Percentiles rank a stretch among this genome's conserved stretches.
phyloP scores from a whole-genome alignment of 129 eudicot genomes.

The Helianthus annuus region DNA sequence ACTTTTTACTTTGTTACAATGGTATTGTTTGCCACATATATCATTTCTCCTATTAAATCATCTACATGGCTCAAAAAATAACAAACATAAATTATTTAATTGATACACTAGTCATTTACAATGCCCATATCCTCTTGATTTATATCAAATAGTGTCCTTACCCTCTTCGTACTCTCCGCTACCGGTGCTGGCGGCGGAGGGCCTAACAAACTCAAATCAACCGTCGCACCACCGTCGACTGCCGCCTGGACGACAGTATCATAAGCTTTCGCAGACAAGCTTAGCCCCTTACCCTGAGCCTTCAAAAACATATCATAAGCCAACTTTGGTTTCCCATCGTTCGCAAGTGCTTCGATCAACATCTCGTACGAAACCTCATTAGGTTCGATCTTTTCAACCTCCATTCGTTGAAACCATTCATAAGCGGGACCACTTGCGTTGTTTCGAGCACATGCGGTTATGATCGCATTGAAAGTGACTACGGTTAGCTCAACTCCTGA shows the following conservation, averaged over 20 bases:
- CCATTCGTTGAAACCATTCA: constrained; percentile 87
- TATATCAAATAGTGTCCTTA: constrained; percentile 24
- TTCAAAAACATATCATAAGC: constrained; percentile 75
- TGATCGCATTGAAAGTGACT: constrained; percentile 85
- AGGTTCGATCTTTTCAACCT: constrained; percentile 50
- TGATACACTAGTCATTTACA: not conserved
- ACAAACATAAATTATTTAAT: not conserved
- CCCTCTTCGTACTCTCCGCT: constrained; percentile 49
- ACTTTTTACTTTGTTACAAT: too few relatives aligned
- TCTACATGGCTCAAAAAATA: not conserved
- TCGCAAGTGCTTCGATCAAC: constrained; percentile 78
- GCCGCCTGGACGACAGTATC: constrained; percentile 54
- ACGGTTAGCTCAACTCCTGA: constrained; percentile 56
- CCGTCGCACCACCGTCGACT: constrained; percentile 41
- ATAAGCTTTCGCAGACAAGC: constrained; percentile 63
- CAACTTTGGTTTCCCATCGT: constrained; percentile 82
- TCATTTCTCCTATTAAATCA: not conserved
- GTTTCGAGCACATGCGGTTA: constrained; percentile 63
- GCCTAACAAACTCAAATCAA: constrained; percentile 56
- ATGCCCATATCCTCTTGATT: not conserved
- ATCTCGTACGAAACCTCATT: constrained; percentile 77
- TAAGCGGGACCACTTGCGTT: constrained; percentile 62
- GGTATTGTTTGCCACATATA: too few relatives aligned
- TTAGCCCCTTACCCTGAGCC: constrained; percentile 57
- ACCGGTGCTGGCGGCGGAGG: constrained; percentile 61